Evolutionary conservation across 768 basidiomycete genomes (phyloP).

Genomic region (Suillus ampliporus): DNA sequence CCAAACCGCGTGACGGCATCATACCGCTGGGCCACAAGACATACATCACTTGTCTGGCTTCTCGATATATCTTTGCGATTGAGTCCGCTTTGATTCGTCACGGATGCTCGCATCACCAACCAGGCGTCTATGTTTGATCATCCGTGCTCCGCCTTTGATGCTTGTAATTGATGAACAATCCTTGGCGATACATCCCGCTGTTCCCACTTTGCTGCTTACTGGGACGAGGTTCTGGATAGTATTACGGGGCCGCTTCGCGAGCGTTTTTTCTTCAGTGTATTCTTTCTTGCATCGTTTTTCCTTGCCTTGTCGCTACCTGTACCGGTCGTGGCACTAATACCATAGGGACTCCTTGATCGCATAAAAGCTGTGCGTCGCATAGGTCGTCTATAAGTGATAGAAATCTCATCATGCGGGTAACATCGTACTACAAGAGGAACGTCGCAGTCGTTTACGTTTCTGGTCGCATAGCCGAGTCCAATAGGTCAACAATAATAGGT

Average conservation of each 20-base stretch:
- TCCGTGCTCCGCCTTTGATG: background rate
- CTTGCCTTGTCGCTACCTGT: background rate
- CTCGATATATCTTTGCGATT: too few species aligned
- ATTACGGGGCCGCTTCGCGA: too few species aligned
- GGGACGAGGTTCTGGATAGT: too few species aligned
- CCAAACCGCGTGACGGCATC: too few species aligned
- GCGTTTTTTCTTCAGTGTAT: background rate
- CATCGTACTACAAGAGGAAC: background rate
- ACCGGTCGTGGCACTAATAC: background rate
- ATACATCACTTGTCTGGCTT: too few species aligned
- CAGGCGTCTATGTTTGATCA: background rate
- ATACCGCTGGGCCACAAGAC: too few species aligned
- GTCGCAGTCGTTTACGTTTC: background rate
- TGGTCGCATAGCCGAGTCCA: conserved; percentile 11
- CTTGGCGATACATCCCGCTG: background rate
- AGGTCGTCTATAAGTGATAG: background rate
- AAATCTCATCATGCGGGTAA: background rate
- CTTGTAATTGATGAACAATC: too few species aligned
- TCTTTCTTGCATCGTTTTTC: too few species aligned
- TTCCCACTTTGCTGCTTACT: too few species aligned
- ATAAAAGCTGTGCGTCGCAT: background rate
- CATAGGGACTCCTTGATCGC: background rate
- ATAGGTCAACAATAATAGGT: conserved; percentile 21
- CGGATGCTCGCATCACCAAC: too few species aligned
- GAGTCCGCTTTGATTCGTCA: too few species aligned